Base-by-base conservation (phyloP, 176 grass and related monocot species). In the Oropetium thomaeum region DNA sequence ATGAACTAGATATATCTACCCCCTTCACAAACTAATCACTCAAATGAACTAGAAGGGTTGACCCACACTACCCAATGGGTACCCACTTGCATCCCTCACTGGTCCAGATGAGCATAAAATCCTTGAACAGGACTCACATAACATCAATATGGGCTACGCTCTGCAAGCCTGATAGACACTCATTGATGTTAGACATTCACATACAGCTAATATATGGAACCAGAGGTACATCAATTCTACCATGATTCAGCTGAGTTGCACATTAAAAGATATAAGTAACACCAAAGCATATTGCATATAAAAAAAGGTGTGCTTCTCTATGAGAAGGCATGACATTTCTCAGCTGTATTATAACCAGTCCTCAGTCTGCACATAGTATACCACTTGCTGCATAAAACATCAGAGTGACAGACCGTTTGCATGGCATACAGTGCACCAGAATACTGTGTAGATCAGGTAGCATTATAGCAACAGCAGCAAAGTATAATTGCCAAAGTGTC, bases 191-290 rank as follows among this genome's bases (percentile, higher is more conserved):
- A 30, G n/a, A 76, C 45, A 42, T 70, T 75, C 52, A 48, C n/a
- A n/a, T 47, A 29, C 23, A 64, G 25, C 34, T 75, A 66, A 79
- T 58, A 19, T 28, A 65, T 42, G 19, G 22, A 47, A 70, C 34
- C 51, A 42, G 9, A 39, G 27, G 32, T 84, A 45, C 22, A 29
- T 0, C 4, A 79, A 47, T n/a, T 41, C 74, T 59, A 31, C 26
- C 58, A 80, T 41, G 20, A 26, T 69, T 65, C 75, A 79, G 40
- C 60, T 59, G 61, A 77, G 32, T 70, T 73, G 23, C n/a, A 45
- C 44, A 57, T 64, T 47, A 65, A 54, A 38, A 47, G 63, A 16
- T n/a, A n/a, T n/a, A 58, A 30, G 22, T 37, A 74, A 43, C 44
- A 69, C 26, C 53, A 47, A 35, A 62, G 38, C 11, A 6, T 19